Percentiles rank a stretch among this genome's conserved stretches.
These are phyloP conservation scores for Chytriomyces sp. DNA, from an alignment of 192 early-diverging fungal genomes.

Conservation along the genomic window DNA sequence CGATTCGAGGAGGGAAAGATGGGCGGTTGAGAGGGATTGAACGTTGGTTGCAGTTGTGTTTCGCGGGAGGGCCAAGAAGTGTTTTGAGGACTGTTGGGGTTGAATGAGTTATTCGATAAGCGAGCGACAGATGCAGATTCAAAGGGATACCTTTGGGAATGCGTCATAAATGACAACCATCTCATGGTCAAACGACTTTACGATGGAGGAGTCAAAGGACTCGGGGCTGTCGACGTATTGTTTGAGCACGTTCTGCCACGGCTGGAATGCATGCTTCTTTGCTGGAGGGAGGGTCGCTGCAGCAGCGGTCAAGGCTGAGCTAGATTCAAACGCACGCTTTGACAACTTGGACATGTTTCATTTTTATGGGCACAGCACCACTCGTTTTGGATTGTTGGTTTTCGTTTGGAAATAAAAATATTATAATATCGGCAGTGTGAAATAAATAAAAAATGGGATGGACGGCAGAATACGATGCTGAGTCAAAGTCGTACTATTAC, in stretches of 20 bases:
- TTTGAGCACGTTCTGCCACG: slow-evolving; percentile 43
- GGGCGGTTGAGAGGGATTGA: slow-evolving; percentile 40
- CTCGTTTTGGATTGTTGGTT: no score
- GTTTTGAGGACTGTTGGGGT: slow-evolving; percentile 29
- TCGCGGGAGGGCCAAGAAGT: slow-evolving; percentile 64
- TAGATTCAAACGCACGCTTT: no score
- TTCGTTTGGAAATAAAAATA: no score
- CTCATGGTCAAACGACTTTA: slow-evolving; percentile 48
- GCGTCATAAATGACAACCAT: slow-evolving; percentile 59
- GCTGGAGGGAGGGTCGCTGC: neutral
- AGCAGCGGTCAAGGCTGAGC: neutral
- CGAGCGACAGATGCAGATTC: slow-evolving; percentile 1
- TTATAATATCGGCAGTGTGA: no score
- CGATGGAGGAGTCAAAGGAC: slow-evolving; percentile 38
- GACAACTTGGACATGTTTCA: no score
- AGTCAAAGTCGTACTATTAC: slow-evolving; percentile 16
- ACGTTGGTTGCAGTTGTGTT: slow-evolving; percentile 33
- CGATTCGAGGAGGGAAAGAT: slow-evolving; percentile 43
- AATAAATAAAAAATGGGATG: slow-evolving; percentile 1
- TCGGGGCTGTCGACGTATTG: slow-evolving; percentile 53
- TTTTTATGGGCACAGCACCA: no score
- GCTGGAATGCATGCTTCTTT: neutral
- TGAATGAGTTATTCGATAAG: slow-evolving; percentile 16
- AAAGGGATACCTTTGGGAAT: slow-evolving; percentile 54
- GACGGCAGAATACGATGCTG: neutral